Conservation (phyloP, 2,329 filamentous ascomycete species). For the Bertia moriformis region DNA sequence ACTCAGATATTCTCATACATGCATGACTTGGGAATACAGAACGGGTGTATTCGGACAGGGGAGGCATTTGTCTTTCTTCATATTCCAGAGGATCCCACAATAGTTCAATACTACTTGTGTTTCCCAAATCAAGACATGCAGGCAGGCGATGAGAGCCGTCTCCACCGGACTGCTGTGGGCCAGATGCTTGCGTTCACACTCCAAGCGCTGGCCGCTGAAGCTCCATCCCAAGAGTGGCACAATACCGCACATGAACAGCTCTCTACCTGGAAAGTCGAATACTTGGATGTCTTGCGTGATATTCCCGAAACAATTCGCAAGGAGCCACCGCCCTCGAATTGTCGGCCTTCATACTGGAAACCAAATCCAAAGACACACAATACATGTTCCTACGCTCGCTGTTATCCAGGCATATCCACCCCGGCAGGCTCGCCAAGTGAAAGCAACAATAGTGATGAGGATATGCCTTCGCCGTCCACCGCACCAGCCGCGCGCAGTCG, state of each 20-base stretch:
- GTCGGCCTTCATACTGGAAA: background rate
- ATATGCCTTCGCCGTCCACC: too few species aligned
- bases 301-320: background rate
- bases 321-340: background rate
- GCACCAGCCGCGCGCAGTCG: too few species aligned
- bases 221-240: background rate
- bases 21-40: conserved; percentile 3
- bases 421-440: too few species aligned
- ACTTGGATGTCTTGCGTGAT: background rate
- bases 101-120: conserved; percentile 3
- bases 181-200: conserved; percentile 1
- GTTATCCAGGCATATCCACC: background rate
- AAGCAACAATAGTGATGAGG: too few species aligned
- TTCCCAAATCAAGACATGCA: conserved; percentile 3
- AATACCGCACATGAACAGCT: background rate
- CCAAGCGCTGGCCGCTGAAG: background rate
- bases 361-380: background rate
- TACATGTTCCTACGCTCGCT: background rate
- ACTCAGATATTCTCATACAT: conserved; percentile 5
- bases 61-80: conserved; percentile 3
- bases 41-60: conserved; percentile 3
- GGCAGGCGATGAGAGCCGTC: conserved; percentile 2
- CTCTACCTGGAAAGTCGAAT: background rate
- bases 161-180: conserved; percentile 2
- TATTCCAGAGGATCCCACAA: conserved; percentile 3